phyloP scores from a whole-genome alignment of 2,329 filamentous ascomycete genomes.

The Diplodia corticola region DNA sequence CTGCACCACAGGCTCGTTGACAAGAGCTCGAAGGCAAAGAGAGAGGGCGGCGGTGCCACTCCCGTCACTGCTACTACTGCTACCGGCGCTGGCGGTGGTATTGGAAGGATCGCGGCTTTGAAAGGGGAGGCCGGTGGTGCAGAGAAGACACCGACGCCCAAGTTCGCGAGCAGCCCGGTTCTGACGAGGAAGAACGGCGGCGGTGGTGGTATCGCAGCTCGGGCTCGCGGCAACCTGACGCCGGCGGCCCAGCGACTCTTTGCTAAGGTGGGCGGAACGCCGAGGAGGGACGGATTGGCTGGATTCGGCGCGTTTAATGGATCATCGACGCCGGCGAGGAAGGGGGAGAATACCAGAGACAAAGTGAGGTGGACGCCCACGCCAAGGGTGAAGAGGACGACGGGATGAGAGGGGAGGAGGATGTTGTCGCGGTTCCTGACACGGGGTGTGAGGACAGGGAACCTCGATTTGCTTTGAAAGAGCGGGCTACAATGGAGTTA shows the following conservation, averaged over 20 bases:
- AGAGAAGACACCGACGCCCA: conserved; percentile 60
- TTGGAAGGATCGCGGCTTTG: not conserved
- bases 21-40: conserved; percentile 6
- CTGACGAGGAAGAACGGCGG: conserved; percentile 48
- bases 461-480: too few relatives aligned
- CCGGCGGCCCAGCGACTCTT: conserved; percentile 37
- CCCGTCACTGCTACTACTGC: too few relatives aligned
- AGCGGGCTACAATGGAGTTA: too few relatives aligned
- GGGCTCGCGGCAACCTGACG: conserved; percentile 53
- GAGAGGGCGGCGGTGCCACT: not conserved
- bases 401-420: too few relatives aligned
- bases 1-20: conserved; percentile 88
- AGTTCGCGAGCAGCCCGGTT: conserved; percentile 58
- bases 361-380: conserved; percentile 34
- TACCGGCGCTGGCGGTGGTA: not conserved
- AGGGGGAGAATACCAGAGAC: conserved; percentile 5
- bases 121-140: not conserved
- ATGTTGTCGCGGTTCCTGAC: too few relatives aligned
- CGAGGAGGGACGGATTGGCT: conserved; percentile 38
- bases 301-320: conserved; percentile 32
- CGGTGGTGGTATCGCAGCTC: conserved; percentile 15
- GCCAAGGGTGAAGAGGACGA: conserved; percentile 30
- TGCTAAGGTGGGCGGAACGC: conserved; percentile 32
- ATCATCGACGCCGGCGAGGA: conserved; percentile 30
- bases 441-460: too few relatives aligned